These are phyloP conservation scores for Pseudogymnoascus sp. DNA, from an alignment of 2,329 filamentous ascomycete genomes.

Conservation along the genomic window DNA sequence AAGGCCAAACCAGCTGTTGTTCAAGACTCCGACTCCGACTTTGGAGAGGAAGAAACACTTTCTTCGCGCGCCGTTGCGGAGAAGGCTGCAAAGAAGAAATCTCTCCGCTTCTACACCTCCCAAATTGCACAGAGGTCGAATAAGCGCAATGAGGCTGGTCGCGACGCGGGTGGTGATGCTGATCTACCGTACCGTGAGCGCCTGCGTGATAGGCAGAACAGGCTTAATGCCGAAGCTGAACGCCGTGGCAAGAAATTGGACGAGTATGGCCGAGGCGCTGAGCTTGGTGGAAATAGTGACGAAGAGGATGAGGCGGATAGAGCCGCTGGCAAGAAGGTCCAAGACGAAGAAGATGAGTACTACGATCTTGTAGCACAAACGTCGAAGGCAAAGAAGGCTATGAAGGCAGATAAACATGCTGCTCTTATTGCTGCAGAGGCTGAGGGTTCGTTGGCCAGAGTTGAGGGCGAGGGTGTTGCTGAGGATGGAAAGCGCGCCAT, in stretches of 20 bases:
- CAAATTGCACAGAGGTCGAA: constrained; percentile 94
- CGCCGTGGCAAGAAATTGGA: constrained; percentile 62
- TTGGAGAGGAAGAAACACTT: constrained; percentile 79
- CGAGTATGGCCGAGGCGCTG: constrained; percentile 57
- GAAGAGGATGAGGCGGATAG: constrained; percentile 34
- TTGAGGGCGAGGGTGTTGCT: constrained; percentile 61
- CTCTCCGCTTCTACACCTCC: constrained; percentile 92
- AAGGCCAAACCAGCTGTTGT: constrained; percentile 34
- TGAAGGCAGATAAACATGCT: constrained; percentile 52
- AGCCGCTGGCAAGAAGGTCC: constrained; percentile 34
- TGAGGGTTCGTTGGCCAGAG: constrained; percentile 52
- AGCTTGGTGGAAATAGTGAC: constrained; percentile 52
- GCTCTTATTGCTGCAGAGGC: constrained; percentile 51
- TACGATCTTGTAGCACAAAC: constrained; percentile 77
- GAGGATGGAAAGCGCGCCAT: constrained; percentile 87
- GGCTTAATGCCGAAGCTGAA: constrained; percentile 83
- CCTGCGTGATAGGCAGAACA: constrained; percentile 72
- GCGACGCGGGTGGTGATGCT: constrained; percentile 67
- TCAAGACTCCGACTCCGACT: constrained; percentile 70
- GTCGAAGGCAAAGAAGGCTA: constrained; percentile 63
- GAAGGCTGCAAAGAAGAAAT: constrained; percentile 85
- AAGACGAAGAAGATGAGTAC: constrained; percentile 62
- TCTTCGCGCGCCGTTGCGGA: constrained; percentile 73
- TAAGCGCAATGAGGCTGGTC: constrained; percentile 65
- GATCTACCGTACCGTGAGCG: constrained; percentile 87